Percentiles rank a stretch among this genome's conserved stretches.
Conservation (phyloP, 2,329 filamentous ascomycete genomes). For the Didymella glomerata region DNA sequence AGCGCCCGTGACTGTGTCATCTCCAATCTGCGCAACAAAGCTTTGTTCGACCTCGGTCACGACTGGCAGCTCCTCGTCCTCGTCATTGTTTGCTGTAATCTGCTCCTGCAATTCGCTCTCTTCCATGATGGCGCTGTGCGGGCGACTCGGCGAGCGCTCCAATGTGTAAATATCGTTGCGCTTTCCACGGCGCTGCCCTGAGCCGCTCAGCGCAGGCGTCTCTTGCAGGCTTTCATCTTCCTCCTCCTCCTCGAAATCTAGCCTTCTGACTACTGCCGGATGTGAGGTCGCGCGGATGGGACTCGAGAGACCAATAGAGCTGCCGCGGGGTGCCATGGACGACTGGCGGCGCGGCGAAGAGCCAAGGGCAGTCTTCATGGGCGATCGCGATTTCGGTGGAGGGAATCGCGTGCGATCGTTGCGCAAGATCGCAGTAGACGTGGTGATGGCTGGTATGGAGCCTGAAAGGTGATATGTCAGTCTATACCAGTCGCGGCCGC, state of each 20-base stretch:
- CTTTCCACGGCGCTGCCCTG: constrained; percentile 43
- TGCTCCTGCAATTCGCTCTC: constrained; percentile 48
- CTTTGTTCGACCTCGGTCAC: constrained; percentile 41
- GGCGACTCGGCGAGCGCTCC: constrained; percentile 42
- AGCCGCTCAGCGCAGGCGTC: constrained; percentile 46
- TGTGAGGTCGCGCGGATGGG: constrained; percentile 44
- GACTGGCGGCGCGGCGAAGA: constrained; percentile 69
- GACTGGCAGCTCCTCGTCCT: constrained; percentile 31
- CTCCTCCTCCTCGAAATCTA: constrained; percentile 63
- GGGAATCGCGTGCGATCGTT: constrained; percentile 56
- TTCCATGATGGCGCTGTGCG: constrained; percentile 38
- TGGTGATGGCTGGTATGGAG: constrained; percentile 60
- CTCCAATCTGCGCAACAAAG: constrained; percentile 39
- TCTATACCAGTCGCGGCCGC: neutral
- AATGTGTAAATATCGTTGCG: constrained; percentile 46
- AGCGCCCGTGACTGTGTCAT: constrained; percentile 37
- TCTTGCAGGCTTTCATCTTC: constrained; percentile 40
- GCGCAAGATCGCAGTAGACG: constrained; percentile 57
- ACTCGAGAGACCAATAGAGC: constrained; percentile 50
- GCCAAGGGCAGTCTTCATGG: constrained; percentile 67
- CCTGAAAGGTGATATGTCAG: constrained; percentile 45
- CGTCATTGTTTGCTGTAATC: constrained; percentile 37
- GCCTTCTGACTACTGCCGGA: constrained; percentile 60
- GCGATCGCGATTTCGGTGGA: constrained; percentile 64
- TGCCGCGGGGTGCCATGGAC: constrained; percentile 63